phyloP scores from a whole-genome alignment of 352 stramenopile genomes.

The Phytophthora tentaculata region DNA sequence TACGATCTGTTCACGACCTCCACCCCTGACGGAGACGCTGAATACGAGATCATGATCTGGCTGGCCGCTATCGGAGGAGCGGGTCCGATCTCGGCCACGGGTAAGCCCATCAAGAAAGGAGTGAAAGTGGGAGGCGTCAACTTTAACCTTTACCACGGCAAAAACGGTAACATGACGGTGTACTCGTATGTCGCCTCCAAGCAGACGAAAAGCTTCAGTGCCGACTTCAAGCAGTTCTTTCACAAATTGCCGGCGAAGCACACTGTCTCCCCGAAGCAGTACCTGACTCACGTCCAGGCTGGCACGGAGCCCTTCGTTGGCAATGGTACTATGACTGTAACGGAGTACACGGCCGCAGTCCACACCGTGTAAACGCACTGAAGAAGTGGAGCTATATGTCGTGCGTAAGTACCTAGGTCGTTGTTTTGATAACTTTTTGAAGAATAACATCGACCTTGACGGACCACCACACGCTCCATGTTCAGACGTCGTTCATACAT shows the following conservation, averaged over 20 bases:
- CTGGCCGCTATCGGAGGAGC: slow-evolving; percentile 34
- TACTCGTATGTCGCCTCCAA: slow-evolving; percentile 39
- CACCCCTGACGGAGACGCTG: slow-evolving; percentile 8
- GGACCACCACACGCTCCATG: too few relatives aligned
- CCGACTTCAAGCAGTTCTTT: slow-evolving; percentile 37
- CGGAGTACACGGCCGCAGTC: slow-evolving; percentile 28
- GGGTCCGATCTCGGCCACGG: slow-evolving; percentile 32
- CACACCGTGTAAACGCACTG: slow-evolving; percentile 5
- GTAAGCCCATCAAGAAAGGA: slow-evolving; percentile 23
- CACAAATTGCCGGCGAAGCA: slow-evolving; percentile 27
- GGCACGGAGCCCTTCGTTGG: slow-evolving; percentile 40
- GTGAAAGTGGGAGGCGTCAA: slow-evolving; percentile 18
- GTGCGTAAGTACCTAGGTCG: too few relatives aligned
- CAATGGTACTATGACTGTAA: slow-evolving; percentile 33
- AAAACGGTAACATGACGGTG: slow-evolving; percentile 38
- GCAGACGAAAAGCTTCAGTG: slow-evolving; percentile 23
- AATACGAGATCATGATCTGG: slow-evolving; percentile 51
- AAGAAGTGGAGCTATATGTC: slow-evolving; percentile 2
- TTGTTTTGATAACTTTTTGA: too few relatives aligned
- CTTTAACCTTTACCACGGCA: slow-evolving; percentile 39
- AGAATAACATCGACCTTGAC: too few relatives aligned
- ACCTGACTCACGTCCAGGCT: slow-evolving; percentile 35
- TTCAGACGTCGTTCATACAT: too few relatives aligned
- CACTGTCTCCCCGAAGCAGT: slow-evolving; percentile 34
- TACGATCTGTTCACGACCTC: slow-evolving; percentile 46